Base-by-base conservation (phyloP, 495 filamentous ascomycete species). In the Penicillium roqueforti region DNA sequence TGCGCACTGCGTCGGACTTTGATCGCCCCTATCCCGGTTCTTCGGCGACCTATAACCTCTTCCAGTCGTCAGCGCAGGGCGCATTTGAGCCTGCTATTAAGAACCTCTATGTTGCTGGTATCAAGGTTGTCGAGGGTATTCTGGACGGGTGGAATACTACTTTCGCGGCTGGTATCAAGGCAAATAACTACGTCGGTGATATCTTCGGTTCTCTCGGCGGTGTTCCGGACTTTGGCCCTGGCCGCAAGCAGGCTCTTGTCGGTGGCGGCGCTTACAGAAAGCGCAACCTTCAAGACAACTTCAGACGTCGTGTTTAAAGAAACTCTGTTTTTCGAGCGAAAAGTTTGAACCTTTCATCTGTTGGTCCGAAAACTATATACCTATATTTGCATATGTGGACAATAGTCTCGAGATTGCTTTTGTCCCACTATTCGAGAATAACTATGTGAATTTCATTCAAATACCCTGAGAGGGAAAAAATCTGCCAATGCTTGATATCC, bases 1-100 rank as follows among this genome's bases (percentile, higher is more conserved):
- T 91, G 85, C 82, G 87, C 44, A 84, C 86, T 47, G 87, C 80
- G 3, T 82, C 81, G 23, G 80, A 90, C 67, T 89, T 91, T 61
- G 87, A 90, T 57, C 78, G 86, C 3, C 83, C 83, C 0, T 83
- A 83, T 53, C 77, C 81, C 16, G 81, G 79, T 3, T 63, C 80
- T 23, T 70, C 74, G 0, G 72, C 76, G 1, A 70, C 76, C 18
- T 65, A 79, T 14, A 83, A 89, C 55, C 72, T 89, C 18, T 69
- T 85, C 32, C 77, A 80, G 18, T 58, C 78, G 0, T 61, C 28
- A 14, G 40, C 84, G 23, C 80, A 84, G 60, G 85, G 81, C 43
- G 83, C 75, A 1, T 87, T 84, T 54, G 70, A 69, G 51, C 78
- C 80, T 7, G 66, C 83, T 1, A 68, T 86, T 8, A 48, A 79